Base-by-base conservation (phyloP, 129 eudicot species). In the Chrysanthemum seticuspe region DNA sequence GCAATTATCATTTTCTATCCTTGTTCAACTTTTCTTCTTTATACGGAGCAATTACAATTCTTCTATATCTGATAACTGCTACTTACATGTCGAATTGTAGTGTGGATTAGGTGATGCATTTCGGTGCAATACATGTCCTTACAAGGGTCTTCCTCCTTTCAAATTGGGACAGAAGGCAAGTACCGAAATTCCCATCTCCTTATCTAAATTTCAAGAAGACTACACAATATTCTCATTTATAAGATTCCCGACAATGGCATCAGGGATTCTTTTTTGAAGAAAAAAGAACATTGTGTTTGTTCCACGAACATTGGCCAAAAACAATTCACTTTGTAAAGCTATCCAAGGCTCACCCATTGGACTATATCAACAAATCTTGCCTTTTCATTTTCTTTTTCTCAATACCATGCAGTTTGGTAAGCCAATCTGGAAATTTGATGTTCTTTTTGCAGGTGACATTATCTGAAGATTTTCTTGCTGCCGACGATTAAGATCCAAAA, bases 101-200 rank as follows among this genome's bases (percentile, higher is more conserved):
- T 85, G 95, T 74, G 95, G 95, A 55, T 81, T 91, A 29, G 97
- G 97, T 66, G 97, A 91, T 84, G 95, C 97, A 27, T 91, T 91
- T 52, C 80, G 97, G 73, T 91, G 97, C 74, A 57, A 81, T 76
- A 84, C 90, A 68, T 91, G 97, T 74, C 97, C 97, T 78, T 91
- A 86, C 76, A 91, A 88, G 83, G 97, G 97, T 81, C 96, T 88
- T 53, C 96, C 96, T 78, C 77, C 88, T 48, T 91, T 88, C 67
- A 86, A 91, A 76, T 75, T 86, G n/a, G 97, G 97, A 50, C 92
- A 91, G 75, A 91, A 91, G 97, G 97, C 86, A 65, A 1, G 73
- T 55, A 57, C 13, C 2, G 36, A 54, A n/a, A n/a, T 49, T 59
- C 14, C 11, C 1, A 15, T 71, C 18, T 10, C 2, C 8, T n/a